Evolutionary conservation across 1,284 basidiomycete genomes (phyloP), one percentile per base, ranked within the genome.

Genomic region (Cryptococcus sp.): DNA sequence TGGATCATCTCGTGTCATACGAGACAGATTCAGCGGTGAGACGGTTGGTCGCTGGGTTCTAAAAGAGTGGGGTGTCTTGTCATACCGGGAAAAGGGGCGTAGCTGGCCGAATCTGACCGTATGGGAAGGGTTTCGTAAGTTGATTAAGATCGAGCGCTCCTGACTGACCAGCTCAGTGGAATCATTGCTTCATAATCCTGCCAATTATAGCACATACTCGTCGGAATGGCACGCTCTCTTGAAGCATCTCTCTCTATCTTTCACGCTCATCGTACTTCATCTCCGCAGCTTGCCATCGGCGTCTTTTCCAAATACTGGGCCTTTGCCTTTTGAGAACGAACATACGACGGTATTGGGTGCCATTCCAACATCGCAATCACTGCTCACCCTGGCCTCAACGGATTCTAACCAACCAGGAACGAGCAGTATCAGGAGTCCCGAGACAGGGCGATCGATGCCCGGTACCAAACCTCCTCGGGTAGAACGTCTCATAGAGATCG

Each of bases 121-220:
- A 1, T 77, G 76, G 76, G 76, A 77, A 52, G 76, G 76, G 3
- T 75, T 75, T 55, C 59, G 75, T 77, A 58, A 72, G 75, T 51
- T 14, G 35, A 5, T 45, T 43, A 13, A 30, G 14, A 4, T 8
- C 10, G 8, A 4, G 10, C 33, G 23, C 23, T 23, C 31, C 6
- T 38, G 8, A 38, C 33, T 44, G 51, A 53, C 62, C 45, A 61
- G 50, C 33, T 11, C 50, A 76, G 74, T 77, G 41, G 76, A 77
- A 62, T 74, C 73, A 5, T 62, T 77, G 0, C 57, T 76, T 11
- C 76, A 77, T 53, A 70, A 76, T 45, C 70, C 72, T 0, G 64
- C 71, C 4, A 68, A 70, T 2, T 77, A 73, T 58, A 65, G 67
- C 53, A 76, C 72, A 23, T 77, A 77, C 56, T 68, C 74, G 0